Conservation (phyloP, 2,329 filamentous ascomycete genomes). For the Pyrenochaeta sp. region DNA sequence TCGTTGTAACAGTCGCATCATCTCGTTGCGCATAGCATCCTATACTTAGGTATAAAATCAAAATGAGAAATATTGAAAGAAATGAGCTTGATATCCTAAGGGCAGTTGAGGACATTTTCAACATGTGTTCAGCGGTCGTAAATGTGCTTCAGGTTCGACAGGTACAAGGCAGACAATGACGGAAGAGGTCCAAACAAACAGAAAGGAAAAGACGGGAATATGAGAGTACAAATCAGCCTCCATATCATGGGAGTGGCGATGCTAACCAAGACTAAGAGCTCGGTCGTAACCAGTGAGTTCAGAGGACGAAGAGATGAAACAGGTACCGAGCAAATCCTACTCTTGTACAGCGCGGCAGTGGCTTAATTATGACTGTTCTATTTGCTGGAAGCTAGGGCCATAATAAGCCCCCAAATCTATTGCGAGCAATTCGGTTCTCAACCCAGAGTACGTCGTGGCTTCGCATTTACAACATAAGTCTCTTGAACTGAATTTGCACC, state of each 20-base stretch:
- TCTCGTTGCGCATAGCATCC: no score
- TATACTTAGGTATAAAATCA: no score
- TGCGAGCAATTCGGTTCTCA: no score
- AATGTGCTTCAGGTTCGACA: no score
- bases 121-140: no score
- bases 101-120: constrained; percentile 2
- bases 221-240: not conserved
- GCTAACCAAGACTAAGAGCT: constrained; percentile 8
- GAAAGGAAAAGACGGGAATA: not conserved
- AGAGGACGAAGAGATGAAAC: constrained; percentile 12
- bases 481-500: no score
- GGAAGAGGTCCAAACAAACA: constrained; percentile 4
- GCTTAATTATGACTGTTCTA: constrained; percentile 9
- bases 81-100: not conserved
- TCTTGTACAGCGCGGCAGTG: constrained; percentile 9
- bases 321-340: constrained; percentile 3
- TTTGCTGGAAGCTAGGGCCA: constrained; percentile 8
- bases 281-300: no score
- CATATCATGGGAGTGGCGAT: constrained; percentile 9
- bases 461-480: no score
- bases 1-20: not conserved
- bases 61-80: not conserved
- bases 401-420: constrained; percentile 8
- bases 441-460: no score
- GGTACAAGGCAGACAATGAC: not conserved